Evolutionary conservation across 2,329 filamentous ascomycete genomes (phyloP), one percentile per base, ranked within the genome.

Genomic region (Xylariaceae sp.): DNA sequence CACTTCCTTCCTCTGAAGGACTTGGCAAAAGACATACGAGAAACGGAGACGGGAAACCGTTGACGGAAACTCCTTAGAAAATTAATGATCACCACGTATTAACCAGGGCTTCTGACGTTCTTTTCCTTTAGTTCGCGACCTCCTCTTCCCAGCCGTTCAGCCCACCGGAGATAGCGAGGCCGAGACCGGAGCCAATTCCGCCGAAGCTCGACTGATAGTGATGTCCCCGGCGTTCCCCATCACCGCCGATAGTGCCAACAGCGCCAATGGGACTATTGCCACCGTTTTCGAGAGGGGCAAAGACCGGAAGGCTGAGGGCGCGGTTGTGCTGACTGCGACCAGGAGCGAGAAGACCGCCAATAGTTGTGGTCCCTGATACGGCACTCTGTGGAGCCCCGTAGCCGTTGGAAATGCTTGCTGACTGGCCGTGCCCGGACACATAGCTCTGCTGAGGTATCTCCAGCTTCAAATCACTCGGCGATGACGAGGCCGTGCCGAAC

Each of bases 261-360:
- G 73, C 64, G 56, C 74, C 75, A 60, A 72, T 74, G 38, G 75
- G 73, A 66, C 75, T 78, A 54, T 71, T 76, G 48, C 74, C 75
- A 39, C 79, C 78, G 46, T 83, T 83, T 67, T 84, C 80, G 47
- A 83, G 81, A 15, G 82, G 81, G 0, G 81, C 82, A 47, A 87
- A 77, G 5, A 80, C 82, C 1, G 94, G 94, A 63, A 99, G 75
- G 66, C 90, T 96, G 52, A 96, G 90, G 32, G 94, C 90, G 35
- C 94, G 86, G 63, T 83, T 92, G 68, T 86, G 82, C 55, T 81
- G 80, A 31, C 77, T 74, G 32, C 82, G 77, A 45, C 82, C 82
- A 2, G 89, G 88, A 2, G 88, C 86, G 44, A 94, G 78, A 35
- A 95, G 80, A 7, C 88, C 87, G 39, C 87, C 86, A 53, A 91